Conservation (phyloP, 2,329 filamentous ascomycete species). For the Colletotrichum theobromicola region DNA sequence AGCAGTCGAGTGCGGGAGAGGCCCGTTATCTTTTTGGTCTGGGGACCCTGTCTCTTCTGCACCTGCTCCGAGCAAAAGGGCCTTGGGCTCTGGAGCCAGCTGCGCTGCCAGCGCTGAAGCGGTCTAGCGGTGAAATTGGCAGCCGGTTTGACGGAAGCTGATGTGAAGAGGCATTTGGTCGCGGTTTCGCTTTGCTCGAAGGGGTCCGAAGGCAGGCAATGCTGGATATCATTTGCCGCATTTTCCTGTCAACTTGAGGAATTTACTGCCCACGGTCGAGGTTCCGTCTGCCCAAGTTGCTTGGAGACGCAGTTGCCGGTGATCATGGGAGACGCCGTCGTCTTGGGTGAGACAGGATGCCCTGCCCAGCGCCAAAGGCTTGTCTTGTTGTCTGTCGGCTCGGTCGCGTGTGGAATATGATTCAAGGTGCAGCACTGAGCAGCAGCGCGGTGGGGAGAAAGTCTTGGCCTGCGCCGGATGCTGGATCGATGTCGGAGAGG, state of each 20-base stretch:
- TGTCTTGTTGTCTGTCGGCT: neutral
- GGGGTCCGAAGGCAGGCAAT: neutral
- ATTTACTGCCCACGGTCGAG: neutral
- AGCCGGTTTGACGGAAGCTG: neutral
- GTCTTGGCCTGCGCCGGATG: neutral
- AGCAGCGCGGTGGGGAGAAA: neutral
- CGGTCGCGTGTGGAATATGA: neutral
- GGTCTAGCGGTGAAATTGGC: neutral
- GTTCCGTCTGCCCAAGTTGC: neutral
- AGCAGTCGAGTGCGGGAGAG: neutral
- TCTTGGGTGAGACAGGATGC: neutral
- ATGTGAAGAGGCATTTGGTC: neutral
- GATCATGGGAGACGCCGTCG: neutral
- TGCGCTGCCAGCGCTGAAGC: neutral
- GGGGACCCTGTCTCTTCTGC: slow-evolving; percentile 1
- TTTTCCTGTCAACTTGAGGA: neutral
- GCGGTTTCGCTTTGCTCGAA: neutral
- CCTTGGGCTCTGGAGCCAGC: neutral
- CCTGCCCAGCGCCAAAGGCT: neutral
- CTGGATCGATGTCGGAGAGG: neutral
- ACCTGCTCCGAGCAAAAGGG: neutral
- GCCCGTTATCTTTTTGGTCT: slow-evolving; percentile 7
- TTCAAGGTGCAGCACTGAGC: neutral
- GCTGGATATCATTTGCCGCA: neutral
- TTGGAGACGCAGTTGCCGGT: neutral